Evolutionary conservation across 2,329 filamentous ascomycete species (phyloP).

Genomic region (Tolypocladium endophyticum): DNA sequence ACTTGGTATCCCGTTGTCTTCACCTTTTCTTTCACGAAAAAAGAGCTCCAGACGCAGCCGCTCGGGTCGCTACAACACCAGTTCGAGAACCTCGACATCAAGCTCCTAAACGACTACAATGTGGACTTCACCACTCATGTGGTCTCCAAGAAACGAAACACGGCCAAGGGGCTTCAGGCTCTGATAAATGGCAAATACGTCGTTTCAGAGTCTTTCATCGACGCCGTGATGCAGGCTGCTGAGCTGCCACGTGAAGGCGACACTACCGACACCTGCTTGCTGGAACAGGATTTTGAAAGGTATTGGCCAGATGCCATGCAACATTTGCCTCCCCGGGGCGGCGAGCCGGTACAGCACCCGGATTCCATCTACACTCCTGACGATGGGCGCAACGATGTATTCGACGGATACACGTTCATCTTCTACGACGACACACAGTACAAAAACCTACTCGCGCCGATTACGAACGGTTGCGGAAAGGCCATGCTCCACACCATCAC

Average conservation of each 20-base stretch:
- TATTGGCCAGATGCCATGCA: conserved; percentile 68
- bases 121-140: conserved; percentile 70
- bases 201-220: conserved; percentile 63
- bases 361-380: conserved; percentile 65
- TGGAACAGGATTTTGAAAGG: conserved; percentile 71
- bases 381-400: conserved; percentile 54
- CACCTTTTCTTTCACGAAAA: conserved; percentile 59
- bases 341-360: conserved; percentile 62
- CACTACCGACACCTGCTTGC: conserved; percentile 35
- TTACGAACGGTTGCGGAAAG: conserved; percentile 76
- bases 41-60: conserved; percentile 57
- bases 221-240: conserved; percentile 56
- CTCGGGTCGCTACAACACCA: conserved; percentile 39
- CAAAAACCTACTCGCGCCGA: conserved; percentile 60
- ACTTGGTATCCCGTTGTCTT: conserved; percentile 74
- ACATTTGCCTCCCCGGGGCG: conserved; percentile 63
- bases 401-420: conserved; percentile 80
- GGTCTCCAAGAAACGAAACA: conserved; percentile 82
- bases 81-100: conserved; percentile 82
- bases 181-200: conserved; percentile 73
- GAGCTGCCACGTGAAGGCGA: conserved; percentile 35
- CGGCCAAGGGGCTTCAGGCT: conserved; percentile 75
- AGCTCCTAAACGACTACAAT: conserved; percentile 65
- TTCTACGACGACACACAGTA: conserved; percentile 72
- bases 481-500: conserved; percentile 56